Conservation (phyloP, 768 basidiomycete genomes). For the Lactarius indigo region DNA sequence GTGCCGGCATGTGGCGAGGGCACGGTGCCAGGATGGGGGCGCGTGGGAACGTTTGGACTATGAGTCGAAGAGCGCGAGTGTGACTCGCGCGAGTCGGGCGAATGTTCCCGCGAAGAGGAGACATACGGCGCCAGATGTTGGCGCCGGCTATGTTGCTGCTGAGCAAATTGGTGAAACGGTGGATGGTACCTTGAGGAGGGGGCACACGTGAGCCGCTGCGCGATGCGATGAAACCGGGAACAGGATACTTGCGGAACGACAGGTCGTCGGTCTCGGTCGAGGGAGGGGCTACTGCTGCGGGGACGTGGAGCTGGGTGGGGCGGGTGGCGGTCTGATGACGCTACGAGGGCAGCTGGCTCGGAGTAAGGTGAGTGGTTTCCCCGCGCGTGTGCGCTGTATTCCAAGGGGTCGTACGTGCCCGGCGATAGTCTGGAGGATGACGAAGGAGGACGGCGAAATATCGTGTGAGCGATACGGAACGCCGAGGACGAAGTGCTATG, state of each 20-base stretch:
- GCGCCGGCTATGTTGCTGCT: constrained; percentile 2
- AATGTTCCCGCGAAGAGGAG: constrained; percentile 19
- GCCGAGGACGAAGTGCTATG: neutral
- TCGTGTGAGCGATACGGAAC: neutral
- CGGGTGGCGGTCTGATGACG: constrained; percentile 1
- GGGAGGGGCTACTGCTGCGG: constrained; percentile 18
- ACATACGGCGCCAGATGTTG: constrained; percentile 1
- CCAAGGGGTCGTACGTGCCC: constrained; percentile 4
- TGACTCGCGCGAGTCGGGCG: constrained; percentile 14
- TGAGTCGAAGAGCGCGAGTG: constrained; percentile 9
- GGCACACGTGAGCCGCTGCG: constrained; percentile 11
- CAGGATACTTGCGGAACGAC: constrained; percentile 10
- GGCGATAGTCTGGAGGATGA: neutral
- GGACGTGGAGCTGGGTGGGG: constrained; percentile 5
- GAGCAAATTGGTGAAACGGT: neutral
- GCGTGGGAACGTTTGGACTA: constrained; percentile 6
- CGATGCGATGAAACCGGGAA: constrained; percentile 7
- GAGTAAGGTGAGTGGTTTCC: constrained; percentile 16
- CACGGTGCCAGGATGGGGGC: neutral
- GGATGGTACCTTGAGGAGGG: constrained; percentile 13
- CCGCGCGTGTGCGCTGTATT: constrained; percentile 4
- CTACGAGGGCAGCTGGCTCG: constrained; percentile 9
- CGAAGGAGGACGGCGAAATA: neutral
- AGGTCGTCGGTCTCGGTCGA: constrained; percentile 13
- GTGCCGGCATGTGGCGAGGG: constrained; percentile 1